A percentile compares a stretch with the other conserved stretches of the same genome.
Conservation (phyloP, 257 asterid species). For the Salvia miltiorrhiza region DNA sequence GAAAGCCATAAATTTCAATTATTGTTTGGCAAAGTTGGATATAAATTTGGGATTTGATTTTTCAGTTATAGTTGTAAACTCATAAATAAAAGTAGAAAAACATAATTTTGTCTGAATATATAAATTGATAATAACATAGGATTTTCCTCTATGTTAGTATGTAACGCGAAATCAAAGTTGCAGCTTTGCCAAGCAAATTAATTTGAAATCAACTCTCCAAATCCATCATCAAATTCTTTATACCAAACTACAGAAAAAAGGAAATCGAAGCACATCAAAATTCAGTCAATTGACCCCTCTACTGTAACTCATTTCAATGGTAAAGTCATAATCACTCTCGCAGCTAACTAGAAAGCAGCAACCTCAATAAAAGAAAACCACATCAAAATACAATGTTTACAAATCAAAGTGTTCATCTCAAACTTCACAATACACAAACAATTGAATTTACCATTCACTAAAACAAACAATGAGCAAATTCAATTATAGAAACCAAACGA, state of each 20-base stretch:
- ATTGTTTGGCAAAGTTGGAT: neutral
- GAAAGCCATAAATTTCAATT: neutral
- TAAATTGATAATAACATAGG: no score
- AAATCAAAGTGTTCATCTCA: neutral
- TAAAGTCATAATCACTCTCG: neutral
- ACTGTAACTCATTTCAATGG: neutral
- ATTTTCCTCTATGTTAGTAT: no score
- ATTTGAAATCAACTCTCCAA: neutral
- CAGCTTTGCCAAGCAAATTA: neutral
- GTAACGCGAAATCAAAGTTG: no score
- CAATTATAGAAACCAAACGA: neutral
- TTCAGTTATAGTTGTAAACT: no score
- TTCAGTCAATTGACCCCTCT: neutral
- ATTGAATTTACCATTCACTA: neutral
- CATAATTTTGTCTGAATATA: no score
- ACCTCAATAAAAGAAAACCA: neutral
- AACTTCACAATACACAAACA: neutral
- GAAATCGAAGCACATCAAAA: neutral
- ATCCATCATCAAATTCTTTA: neutral
- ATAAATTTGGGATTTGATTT: no score
- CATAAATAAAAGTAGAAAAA: no score
- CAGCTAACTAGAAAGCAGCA: neutral
- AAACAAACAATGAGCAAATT: neutral
- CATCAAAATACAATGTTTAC: neutral
- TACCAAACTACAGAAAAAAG: neutral